Conservation (phyloP, 352 stramenopile species). For the Pythium insidiosum region DNA sequence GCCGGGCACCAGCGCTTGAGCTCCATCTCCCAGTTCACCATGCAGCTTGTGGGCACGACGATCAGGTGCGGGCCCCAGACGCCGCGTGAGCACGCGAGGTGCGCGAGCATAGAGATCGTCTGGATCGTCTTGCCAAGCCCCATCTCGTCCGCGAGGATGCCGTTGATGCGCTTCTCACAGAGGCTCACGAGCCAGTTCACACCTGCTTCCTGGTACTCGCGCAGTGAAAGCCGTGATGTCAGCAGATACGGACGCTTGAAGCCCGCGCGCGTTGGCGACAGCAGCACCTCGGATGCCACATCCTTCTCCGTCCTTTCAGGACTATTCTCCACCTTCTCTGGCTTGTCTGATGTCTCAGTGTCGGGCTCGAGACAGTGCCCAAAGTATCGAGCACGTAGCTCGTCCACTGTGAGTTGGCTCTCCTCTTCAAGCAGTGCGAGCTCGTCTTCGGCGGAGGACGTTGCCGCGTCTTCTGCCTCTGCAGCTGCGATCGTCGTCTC, state of each 20-base stretch:
- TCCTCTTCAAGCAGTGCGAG: conserved; percentile 74
- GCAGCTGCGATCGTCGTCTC: conserved; percentile 82
- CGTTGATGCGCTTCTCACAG: conserved; percentile 95
- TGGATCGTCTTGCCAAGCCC: conserved; percentile 97
- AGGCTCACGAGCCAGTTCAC: conserved; percentile 99
- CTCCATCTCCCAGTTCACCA: conserved; percentile 99
- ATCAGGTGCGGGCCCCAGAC: conserved; percentile 99
- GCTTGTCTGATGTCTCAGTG: background rate
- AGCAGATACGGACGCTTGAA: conserved; percentile 70
- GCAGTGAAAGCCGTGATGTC: conserved; percentile 49
- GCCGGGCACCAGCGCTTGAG: conserved; percentile 97
- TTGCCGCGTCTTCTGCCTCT: conserved; percentile 34
- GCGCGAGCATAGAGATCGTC: conserved; percentile 96
- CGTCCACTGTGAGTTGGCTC: conserved; percentile 82
- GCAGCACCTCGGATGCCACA: conserved; percentile 2
- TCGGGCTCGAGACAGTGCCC: background rate
- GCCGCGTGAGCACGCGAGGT: conserved; percentile 86
- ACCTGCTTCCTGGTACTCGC: conserved; percentile 77
- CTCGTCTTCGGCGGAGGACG: conserved; percentile 58
- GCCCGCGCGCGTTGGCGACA: background rate
- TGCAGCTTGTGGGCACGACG: conserved; percentile 95
- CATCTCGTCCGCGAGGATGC: conserved; percentile 98
- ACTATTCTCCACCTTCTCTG: background rate
- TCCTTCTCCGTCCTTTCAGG: conserved; percentile 9
- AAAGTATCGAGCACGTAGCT: conserved; percentile 69